Conservation (phyloP, 352 stramenopile species). For the Globisporangium uncinulatum region DNA sequence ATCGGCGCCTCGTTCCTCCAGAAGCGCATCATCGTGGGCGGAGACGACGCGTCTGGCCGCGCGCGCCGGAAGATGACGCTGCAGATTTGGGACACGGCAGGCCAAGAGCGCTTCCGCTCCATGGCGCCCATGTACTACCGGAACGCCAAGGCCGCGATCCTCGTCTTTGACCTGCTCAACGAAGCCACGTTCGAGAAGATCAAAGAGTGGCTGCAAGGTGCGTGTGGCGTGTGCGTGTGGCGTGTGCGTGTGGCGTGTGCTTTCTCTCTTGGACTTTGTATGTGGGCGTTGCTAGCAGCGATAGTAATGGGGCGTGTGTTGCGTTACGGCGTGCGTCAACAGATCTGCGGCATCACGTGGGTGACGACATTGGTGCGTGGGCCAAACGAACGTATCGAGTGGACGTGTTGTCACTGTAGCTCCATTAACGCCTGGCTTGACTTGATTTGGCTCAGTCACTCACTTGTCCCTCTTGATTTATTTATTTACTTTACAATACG, state of each 20-base stretch:
- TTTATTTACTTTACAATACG: no score
- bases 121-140: slow-evolving; percentile 91
- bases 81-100: slow-evolving; percentile 85
- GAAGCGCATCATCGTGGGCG: slow-evolving; percentile 73
- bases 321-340: not conserved
- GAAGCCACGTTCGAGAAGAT: slow-evolving; percentile 80
- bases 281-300: not conserved
- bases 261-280: not conserved
- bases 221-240: slow-evolving; percentile 4
- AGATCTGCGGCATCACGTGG: slow-evolving; percentile 78
- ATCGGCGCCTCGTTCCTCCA: slow-evolving; percentile 86
- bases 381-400: not conserved
- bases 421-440: no score
- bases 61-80: slow-evolving; percentile 76
- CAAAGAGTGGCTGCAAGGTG: slow-evolving; percentile 82
- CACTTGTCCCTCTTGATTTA: not conserved
- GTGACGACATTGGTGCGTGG: slow-evolving; percentile 50
- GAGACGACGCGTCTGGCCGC: slow-evolving; percentile 19
- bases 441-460: not conserved
- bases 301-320: slow-evolving; percentile 4
- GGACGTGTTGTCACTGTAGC: no score
- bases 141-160: slow-evolving; percentile 82
- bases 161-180: slow-evolving; percentile 83
- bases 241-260: not conserved
- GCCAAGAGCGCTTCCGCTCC: slow-evolving; percentile 75